A percentile compares a stretch with the other conserved stretches of the same genome.
These are phyloP conservation scores for Pythium diclinum DNA, from an alignment of 352 stramenopile genomes.

Conservation along the genomic window DNA sequence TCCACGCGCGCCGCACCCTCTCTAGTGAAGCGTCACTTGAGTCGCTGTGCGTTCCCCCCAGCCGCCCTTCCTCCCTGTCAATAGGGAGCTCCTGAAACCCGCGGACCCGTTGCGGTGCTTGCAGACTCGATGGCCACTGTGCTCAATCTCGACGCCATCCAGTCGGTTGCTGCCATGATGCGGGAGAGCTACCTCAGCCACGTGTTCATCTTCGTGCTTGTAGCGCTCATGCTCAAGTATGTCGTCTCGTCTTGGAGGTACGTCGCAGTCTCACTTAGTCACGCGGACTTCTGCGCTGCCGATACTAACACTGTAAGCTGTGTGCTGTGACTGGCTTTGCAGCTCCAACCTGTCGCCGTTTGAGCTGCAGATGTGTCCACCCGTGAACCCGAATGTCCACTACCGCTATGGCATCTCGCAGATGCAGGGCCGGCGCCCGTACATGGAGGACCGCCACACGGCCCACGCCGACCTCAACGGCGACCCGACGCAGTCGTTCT, in stretches of 20 bases:
- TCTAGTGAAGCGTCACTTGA: neutral
- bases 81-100: neutral
- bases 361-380: slow-evolving; percentile 70
- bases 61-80: neutral
- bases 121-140: slow-evolving; percentile 40
- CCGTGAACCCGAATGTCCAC: slow-evolving; percentile 69
- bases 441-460: slow-evolving; percentile 91
- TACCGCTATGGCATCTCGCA: slow-evolving; percentile 83
- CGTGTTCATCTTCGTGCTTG: slow-evolving; percentile 51
- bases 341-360: slow-evolving; percentile 50
- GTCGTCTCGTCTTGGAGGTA: slow-evolving; percentile 60
- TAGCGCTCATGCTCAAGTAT: slow-evolving; percentile 55
- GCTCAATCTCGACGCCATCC: slow-evolving; percentile 62
- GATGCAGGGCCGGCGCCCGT: slow-evolving; percentile 79
- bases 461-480: slow-evolving; percentile 75
- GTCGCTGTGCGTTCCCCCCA: neutral
- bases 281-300: neutral
- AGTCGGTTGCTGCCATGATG: slow-evolving; percentile 56
- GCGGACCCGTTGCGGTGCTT: neutral
- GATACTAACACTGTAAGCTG: neutral
- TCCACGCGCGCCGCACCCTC: neutral
- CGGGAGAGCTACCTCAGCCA: slow-evolving; percentile 67
- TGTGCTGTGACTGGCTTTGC: neutral
- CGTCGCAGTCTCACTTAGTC: slow-evolving; percentile 2
- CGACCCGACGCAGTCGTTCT: slow-evolving; percentile 84